These are phyloP conservation scores for Mortierella hygrophila DNA, from an alignment of 192 early-diverging fungal genomes.

Conservation along the genomic window DNA sequence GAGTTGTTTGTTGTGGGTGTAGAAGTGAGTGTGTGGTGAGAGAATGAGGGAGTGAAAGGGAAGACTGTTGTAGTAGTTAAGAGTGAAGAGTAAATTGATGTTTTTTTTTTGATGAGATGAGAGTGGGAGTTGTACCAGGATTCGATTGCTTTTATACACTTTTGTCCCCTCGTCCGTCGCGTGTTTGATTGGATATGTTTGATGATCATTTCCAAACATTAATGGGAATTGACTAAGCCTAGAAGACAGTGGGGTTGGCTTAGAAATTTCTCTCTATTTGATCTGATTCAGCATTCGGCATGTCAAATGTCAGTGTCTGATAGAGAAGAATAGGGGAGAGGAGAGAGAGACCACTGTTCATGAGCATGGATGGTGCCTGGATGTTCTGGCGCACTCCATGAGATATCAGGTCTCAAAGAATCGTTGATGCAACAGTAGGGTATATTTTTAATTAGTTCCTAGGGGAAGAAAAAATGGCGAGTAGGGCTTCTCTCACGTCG, in stretches of 20 bases:
- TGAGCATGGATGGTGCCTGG: too few relatives aligned
- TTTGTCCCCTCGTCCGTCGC: background rate
- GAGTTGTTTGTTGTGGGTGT: background rate
- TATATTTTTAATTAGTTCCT: slow-evolving; percentile 1
- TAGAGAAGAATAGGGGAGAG: too few relatives aligned
- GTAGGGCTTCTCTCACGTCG: background rate
- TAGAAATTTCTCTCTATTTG: too few relatives aligned
- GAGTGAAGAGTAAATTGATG: background rate
- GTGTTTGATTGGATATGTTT: too few relatives aligned
- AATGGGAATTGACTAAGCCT: too few relatives aligned
- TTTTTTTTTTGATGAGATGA: background rate
- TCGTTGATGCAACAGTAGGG: background rate
- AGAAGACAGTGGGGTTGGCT: too few relatives aligned
- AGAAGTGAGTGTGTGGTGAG: background rate
- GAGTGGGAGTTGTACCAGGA: background rate
- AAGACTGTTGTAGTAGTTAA: background rate
- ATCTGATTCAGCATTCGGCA: too few relatives aligned
- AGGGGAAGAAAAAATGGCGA: background rate
- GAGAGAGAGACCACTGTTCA: too few relatives aligned
- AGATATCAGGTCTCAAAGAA: too few relatives aligned
- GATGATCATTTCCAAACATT: too few relatives aligned
- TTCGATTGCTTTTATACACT: background rate
- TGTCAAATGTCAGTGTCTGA: too few relatives aligned
- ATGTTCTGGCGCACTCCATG: too few relatives aligned
- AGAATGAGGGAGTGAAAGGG: background rate